phyloP scores from a whole-genome alignment of 495 filamentous ascomycete genomes.

The Trichoderma asperelloides region DNA sequence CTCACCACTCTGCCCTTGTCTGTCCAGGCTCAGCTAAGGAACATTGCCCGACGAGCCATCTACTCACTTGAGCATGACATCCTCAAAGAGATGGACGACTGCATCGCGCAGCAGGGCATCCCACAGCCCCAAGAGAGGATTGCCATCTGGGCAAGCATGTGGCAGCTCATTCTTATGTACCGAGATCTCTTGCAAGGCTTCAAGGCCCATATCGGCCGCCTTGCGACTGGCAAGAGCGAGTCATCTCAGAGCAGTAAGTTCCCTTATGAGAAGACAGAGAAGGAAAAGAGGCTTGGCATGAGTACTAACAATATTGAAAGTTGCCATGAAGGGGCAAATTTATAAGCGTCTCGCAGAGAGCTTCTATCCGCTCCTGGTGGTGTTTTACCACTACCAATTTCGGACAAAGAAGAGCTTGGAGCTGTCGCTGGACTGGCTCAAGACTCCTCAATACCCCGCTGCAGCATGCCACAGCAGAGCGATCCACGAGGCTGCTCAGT shows the following conservation, averaged over 20 bases:
- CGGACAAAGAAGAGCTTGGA: conserved; percentile 9
- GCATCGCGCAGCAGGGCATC: neutral
- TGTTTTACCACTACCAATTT: conserved; percentile 11
- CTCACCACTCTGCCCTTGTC: neutral
- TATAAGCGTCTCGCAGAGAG: conserved; percentile 1
- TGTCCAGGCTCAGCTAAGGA: conserved; percentile 9
- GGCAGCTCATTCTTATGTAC: conserved; percentile 13
- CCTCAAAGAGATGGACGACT: conserved; percentile 9
- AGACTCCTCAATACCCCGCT: neutral
- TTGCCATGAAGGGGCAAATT: neutral
- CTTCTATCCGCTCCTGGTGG: conserved; percentile 10
- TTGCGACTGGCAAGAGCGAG: neutral
- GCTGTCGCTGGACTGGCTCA: conserved; percentile 9
- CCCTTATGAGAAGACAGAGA: neutral
- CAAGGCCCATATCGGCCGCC: conserved; percentile 2
- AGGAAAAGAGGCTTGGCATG: neutral
- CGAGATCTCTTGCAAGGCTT: conserved; percentile 3
- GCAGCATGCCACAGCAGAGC: conserved; percentile 3
- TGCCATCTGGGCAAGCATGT: conserved; percentile 11
- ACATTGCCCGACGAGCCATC: conserved; percentile 5
- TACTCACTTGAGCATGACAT: conserved; percentile 9
- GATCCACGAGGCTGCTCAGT: neutral
- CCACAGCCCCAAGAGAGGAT: neutral
- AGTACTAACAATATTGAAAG: neutral
- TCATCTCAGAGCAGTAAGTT: neutral